These are phyloP conservation scores for Rhodocollybia butyracea DNA, from an alignment of 768 basidiomycete species.

Conservation along the genomic window DNA sequence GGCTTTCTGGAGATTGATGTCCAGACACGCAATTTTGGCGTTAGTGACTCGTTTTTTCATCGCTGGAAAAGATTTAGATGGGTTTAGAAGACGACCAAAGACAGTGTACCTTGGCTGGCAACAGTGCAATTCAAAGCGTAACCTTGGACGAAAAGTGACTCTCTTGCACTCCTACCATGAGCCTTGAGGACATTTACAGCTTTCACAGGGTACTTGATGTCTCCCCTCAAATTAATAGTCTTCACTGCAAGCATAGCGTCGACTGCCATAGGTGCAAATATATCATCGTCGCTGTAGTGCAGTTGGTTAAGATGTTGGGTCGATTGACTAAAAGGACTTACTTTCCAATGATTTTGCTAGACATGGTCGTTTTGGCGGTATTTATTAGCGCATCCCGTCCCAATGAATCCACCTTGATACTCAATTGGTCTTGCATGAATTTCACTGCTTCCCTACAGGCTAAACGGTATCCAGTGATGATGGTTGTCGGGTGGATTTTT, in stretches of 20 bases:
- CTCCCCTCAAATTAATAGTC: constrained; percentile 90
- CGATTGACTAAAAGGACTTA: no score
- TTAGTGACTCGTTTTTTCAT: constrained; percentile 94
- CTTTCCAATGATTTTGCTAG: constrained; percentile 97
- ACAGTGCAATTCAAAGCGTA: constrained; percentile 99
- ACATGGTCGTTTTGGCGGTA: constrained; percentile 97
- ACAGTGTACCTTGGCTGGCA: constrained; percentile 87
- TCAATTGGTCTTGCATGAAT: constrained; percentile 97
- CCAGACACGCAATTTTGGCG: constrained; percentile 97
- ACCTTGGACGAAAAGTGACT: constrained; percentile 92
- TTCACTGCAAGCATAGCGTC: constrained; percentile 98
- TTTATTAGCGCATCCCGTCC: constrained; percentile 92
- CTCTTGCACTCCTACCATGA: constrained; percentile 92
- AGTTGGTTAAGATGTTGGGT: neutral
- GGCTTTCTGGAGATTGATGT: constrained; percentile 94
- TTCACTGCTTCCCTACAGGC: constrained; percentile 97
- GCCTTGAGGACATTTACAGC: constrained; percentile 98
- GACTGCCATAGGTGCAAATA: constrained; percentile 98
- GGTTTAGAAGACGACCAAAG: neutral
- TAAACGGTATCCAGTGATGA: constrained; percentile 96
- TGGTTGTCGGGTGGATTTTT: constrained; percentile 98
- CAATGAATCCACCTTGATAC: constrained; percentile 90
- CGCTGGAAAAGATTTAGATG: constrained; percentile 44
- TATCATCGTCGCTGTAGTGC: constrained; percentile 79
- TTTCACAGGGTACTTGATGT: constrained; percentile 98